Conservation (phyloP, 116 monocot genomes). For the Phalaenopsis hybrid region DNA sequence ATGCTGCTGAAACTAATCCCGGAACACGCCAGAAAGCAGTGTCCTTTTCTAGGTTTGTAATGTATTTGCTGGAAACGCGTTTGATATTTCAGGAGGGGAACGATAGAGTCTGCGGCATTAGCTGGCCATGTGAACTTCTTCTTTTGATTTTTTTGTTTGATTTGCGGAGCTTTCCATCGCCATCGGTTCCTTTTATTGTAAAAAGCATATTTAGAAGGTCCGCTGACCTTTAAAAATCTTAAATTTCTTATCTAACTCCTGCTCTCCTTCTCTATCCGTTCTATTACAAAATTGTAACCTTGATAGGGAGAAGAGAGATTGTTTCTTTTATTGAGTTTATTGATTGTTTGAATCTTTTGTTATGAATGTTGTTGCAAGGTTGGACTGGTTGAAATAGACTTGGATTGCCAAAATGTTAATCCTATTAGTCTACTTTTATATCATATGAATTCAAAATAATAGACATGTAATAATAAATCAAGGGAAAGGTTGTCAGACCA, state of each 20-base stretch:
- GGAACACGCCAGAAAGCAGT: slow-evolving; percentile 62
- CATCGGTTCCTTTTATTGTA: slow-evolving; percentile 10
- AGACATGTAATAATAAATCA: too few relatives aligned
- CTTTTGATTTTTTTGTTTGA: background rate
- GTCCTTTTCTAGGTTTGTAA: slow-evolving; percentile 41
- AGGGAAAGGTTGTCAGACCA: too few relatives aligned
- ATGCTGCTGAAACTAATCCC: slow-evolving; percentile 41
- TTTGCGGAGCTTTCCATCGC: background rate
- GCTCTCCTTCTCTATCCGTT: background rate
- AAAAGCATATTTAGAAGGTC: slow-evolving; percentile 17
- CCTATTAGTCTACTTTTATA: too few relatives aligned
- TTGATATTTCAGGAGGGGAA: background rate
- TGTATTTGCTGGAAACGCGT: background rate
- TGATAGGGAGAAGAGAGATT: slow-evolving; percentile 14
- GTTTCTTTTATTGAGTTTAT: background rate
- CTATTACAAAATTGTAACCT: slow-evolving; percentile 16
- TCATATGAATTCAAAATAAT: too few relatives aligned
- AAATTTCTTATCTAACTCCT: slow-evolving; percentile 4
- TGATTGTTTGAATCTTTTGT: background rate
- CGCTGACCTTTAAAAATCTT: slow-evolving; percentile 6
- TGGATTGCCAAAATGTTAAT: too few relatives aligned
- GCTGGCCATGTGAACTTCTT: background rate
- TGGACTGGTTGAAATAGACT: too few relatives aligned
- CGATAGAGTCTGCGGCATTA: background rate
- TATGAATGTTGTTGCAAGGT: background rate